Conservation (phyloP, 257 asterid genomes). For the Scutellaria baicalensis region DNA sequence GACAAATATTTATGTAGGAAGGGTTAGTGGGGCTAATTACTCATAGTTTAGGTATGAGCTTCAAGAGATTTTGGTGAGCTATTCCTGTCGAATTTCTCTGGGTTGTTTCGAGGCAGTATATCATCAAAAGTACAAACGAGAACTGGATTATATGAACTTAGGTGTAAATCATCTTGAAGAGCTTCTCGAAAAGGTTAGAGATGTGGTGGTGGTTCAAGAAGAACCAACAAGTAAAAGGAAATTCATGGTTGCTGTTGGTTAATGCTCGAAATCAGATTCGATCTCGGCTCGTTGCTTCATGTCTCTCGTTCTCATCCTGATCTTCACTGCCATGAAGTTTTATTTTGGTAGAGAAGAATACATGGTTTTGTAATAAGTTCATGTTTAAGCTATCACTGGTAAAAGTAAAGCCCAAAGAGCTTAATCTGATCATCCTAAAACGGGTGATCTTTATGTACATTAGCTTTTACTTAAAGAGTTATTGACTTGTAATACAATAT, state of each 20-base stretch:
- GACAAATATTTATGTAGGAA: too few relatives aligned
- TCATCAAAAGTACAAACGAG: slow-evolving; percentile 69
- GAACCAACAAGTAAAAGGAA: slow-evolving; percentile 61
- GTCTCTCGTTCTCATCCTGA: not conserved
- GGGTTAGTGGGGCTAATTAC: too few relatives aligned
- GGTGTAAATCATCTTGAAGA: slow-evolving; percentile 73
- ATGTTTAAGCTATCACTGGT: not conserved
- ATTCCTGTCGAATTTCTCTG: slow-evolving; percentile 57
- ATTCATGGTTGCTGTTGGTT: slow-evolving; percentile 41
- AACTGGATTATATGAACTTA: slow-evolving; percentile 49
- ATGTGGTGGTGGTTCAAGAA: slow-evolving; percentile 65
- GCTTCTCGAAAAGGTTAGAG: slow-evolving; percentile 68
- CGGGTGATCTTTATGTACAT: slow-evolving; percentile 12
- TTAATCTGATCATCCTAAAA: not conserved
- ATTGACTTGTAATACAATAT: not conserved
- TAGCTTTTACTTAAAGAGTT: slow-evolving; percentile 3
- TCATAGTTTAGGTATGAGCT: slow-evolving; percentile 78
- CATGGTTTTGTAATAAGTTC: not conserved
- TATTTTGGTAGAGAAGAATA: not conserved
- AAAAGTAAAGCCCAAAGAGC: not conserved
- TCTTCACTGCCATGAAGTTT: not conserved
- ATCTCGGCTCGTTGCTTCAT: not conserved
- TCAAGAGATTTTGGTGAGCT: slow-evolving; percentile 88
- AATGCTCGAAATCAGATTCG: not conserved
- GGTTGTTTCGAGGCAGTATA: slow-evolving; percentile 68